These are phyloP conservation scores for Scalesia atractyloides DNA, from an alignment of 129 eudicot genomes.

Conservation along the genomic window DNA sequence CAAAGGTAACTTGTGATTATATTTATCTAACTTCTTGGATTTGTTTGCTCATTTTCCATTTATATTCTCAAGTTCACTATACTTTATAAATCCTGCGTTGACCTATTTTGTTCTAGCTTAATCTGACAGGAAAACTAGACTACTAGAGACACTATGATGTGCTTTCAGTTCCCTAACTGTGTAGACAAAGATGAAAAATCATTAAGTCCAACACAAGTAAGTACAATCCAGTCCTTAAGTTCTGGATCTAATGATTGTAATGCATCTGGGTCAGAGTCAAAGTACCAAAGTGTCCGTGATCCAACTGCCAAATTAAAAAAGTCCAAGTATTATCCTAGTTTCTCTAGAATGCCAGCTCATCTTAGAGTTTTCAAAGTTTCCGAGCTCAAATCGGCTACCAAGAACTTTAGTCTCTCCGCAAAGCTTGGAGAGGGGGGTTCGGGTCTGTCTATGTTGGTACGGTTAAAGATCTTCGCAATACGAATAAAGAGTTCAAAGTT, in stretches of 20 bases:
- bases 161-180: constrained; percentile 53
- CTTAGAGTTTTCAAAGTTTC: constrained; percentile 67
- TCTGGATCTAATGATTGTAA: constrained; percentile 37
- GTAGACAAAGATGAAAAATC: constrained; percentile 55
- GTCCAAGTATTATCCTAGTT: constrained; percentile 47
- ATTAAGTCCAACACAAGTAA: constrained; percentile 31
- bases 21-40: not conserved
- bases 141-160: constrained; percentile 59
- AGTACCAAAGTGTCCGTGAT: constrained; percentile 54
- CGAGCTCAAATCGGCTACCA: constrained; percentile 75
- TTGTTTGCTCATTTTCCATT: not conserved
- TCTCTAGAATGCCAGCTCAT: constrained; percentile 61
- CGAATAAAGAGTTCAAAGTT: constrained; percentile 51
- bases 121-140: not conserved
- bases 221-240: constrained; percentile 41
- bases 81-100: not conserved
- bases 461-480: constrained; percentile 52
- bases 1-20: constrained; percentile 21
- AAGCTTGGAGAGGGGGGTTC: constrained; percentile 98
- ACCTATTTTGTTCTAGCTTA: not conserved
- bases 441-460: constrained; percentile 77
- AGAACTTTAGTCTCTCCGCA: constrained; percentile 61
- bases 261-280: constrained; percentile 50
- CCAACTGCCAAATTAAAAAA: constrained; percentile 52
- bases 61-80: not conserved